phyloP scores from a whole-genome alignment of 768 basidiomycete genomes.

The Lentinus tigrinus region DNA sequence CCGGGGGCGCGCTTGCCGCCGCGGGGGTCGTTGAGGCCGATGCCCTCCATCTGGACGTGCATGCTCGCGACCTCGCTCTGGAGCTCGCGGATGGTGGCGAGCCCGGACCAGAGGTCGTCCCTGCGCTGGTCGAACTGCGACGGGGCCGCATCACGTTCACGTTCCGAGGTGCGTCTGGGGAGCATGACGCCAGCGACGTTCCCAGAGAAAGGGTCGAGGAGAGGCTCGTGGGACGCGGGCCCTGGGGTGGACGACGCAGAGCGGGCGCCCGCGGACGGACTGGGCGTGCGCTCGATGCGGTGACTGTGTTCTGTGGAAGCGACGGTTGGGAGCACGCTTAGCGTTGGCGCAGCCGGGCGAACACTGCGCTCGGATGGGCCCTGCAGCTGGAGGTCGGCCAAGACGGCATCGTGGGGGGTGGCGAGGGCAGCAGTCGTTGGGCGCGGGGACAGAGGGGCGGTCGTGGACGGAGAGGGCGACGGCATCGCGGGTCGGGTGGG shows the following conservation, averaged over 20 bases:
- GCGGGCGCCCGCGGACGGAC: slow-evolving; percentile 13
- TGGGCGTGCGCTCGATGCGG: slow-evolving; percentile 11
- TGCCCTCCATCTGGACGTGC: slow-evolving; percentile 75
- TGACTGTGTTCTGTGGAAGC: slow-evolving; percentile 16
- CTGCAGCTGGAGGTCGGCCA: slow-evolving; percentile 43
- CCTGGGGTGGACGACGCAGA: slow-evolving; percentile 21
- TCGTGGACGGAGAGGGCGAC: background rate
- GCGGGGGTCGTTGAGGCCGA: slow-evolving; percentile 38
- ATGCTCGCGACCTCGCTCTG: slow-evolving; percentile 71
- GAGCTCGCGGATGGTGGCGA: slow-evolving; percentile 67
- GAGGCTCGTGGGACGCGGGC: slow-evolving; percentile 25
- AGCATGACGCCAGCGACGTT: slow-evolving; percentile 38
- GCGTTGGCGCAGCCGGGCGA: slow-evolving; percentile 6
- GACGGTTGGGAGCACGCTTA: slow-evolving; percentile 14
- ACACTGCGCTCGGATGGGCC: no score
- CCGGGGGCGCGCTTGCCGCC: slow-evolving; percentile 19
- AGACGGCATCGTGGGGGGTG: slow-evolving; percentile 63
- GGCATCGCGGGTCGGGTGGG: no score
- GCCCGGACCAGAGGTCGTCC: slow-evolving; percentile 64
- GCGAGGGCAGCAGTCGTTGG: slow-evolving; percentile 32
- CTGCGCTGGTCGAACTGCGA: slow-evolving; percentile 29
- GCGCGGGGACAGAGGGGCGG: slow-evolving; percentile 3
- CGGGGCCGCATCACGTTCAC: slow-evolving; percentile 14
- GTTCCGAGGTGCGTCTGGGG: slow-evolving; percentile 9
- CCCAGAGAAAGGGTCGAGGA: slow-evolving; percentile 52